phyloP scores from a whole-genome alignment of 148 eudicot species.

The Suaeda aralocaspica region DNA sequence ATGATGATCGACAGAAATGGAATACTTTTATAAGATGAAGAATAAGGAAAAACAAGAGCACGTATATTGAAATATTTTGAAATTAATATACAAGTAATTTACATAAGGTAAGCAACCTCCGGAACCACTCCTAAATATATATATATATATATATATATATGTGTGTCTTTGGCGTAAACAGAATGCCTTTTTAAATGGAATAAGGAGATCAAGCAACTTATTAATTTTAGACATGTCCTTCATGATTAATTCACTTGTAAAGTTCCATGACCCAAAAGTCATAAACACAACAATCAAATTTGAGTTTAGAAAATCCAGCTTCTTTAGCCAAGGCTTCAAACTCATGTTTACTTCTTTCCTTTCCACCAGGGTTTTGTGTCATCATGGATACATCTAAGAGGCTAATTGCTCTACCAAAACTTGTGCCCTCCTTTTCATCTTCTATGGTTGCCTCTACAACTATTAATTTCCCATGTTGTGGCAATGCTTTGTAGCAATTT shows the following conservation, averaged over 20 bases:
- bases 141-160: no score
- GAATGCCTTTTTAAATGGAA: no score
- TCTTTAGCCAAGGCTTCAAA: constrained; percentile 18
- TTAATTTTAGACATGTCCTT: no score
- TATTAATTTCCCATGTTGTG: constrained; percentile 36
- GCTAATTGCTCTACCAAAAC: constrained; percentile 15
- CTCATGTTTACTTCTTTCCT: constrained; percentile 24
- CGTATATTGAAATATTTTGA: no score
- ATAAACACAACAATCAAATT: constrained; percentile 10
- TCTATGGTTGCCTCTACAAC: constrained; percentile 26
- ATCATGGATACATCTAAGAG: constrained; percentile 29
- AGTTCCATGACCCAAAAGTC: constrained; percentile 36
- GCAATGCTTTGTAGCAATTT: constrained; percentile 36
- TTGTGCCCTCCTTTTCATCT: constrained; percentile 25
- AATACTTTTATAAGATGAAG: no score
- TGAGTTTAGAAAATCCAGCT: constrained; percentile 28
- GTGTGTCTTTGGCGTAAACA: no score
- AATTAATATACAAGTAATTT: no score
- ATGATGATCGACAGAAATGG: no score
- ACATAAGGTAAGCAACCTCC: no score
- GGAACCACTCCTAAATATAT: no score
- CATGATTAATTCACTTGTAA: constrained; percentile 19
- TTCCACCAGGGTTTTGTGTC: constrained; percentile 30
- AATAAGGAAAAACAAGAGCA: no score
- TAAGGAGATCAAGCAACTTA: no score